Evolutionary conservation across 2,329 filamentous ascomycete species (phyloP).

Genomic region (Orbilia javanica): DNA sequence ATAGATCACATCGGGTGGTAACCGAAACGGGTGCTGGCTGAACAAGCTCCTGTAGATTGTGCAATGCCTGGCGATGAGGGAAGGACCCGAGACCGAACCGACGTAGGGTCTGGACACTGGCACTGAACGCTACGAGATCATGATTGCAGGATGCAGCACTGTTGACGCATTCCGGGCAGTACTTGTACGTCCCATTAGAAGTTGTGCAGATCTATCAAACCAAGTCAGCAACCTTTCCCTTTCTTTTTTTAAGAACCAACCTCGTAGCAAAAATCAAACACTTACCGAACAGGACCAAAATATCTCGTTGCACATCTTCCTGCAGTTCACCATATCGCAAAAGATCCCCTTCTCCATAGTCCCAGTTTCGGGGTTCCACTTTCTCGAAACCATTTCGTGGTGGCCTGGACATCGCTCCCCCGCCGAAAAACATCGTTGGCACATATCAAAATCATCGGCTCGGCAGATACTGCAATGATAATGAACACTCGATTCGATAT

Average conservation of each 20-base stretch:
- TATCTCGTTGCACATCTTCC: conserved; percentile 42
- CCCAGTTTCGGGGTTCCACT: background rate
- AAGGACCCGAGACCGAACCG: conserved; percentile 30
- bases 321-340: conserved; percentile 41
- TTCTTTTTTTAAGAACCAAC: background rate
- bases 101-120: conserved; percentile 35
- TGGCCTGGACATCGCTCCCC: conserved; percentile 14
- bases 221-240: conserved; percentile 1
- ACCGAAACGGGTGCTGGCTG: conserved; percentile 53
- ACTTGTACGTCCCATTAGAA: conserved; percentile 30
- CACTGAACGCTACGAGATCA: conserved; percentile 47
- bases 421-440: conserved; percentile 28
- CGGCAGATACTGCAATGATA: conserved; percentile 49
- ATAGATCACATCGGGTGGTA: conserved; percentile 56
- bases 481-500: conserved; percentile 43
- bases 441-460: conserved; percentile 47
- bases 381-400: conserved; percentile 37
- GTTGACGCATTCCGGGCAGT: conserved; percentile 54
- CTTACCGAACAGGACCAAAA: conserved; percentile 54
- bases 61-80: conserved; percentile 3
- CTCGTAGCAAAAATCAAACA: background rate
- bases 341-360: conserved; percentile 58
- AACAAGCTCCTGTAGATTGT: conserved; percentile 27
- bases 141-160: conserved; percentile 54
- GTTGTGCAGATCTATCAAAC: conserved; percentile 14